phyloP scores from a whole-genome alignment of 75 land plant genomes.

The Picea glauca region DNA sequence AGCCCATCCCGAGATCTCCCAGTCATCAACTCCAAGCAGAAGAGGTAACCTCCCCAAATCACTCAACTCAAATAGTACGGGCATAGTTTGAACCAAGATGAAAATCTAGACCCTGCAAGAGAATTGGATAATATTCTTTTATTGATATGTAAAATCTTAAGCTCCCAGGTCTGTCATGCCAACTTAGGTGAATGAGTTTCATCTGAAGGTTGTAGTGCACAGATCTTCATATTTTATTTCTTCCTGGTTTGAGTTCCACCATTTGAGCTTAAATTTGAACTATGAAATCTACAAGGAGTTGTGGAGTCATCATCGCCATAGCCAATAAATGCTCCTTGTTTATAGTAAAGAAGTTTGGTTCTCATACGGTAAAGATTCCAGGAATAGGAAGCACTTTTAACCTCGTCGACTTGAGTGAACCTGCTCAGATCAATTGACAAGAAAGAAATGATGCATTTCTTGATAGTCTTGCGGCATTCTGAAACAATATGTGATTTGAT shows the following conservation, averaged over 20 bases:
- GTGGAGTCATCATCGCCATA: conserved; percentile 31
- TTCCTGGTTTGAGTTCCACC: conserved; percentile 13
- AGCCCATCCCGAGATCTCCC: too few relatives aligned
- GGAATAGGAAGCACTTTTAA: conserved; percentile 31
- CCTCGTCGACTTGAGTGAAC: conserved; percentile 50
- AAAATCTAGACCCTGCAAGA: too few relatives aligned
- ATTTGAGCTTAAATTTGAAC: conserved; percentile 14
- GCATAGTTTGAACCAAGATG: too few relatives aligned
- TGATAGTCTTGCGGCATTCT: conserved; percentile 38
- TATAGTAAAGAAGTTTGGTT: conserved; percentile 44
- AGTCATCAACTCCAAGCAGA: too few relatives aligned
- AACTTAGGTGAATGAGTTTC: too few relatives aligned
- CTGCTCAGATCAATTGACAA: conserved; percentile 53
- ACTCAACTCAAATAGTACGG: too few relatives aligned
- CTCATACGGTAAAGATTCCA: conserved; percentile 31
- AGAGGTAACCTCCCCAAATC: too few relatives aligned
- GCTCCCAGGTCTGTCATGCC: too few relatives aligned
- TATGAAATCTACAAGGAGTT: conserved; percentile 25
- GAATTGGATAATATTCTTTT: neutral
- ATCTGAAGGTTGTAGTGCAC: too few relatives aligned
- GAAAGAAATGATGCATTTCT: too few relatives aligned
- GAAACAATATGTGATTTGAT: too few relatives aligned
- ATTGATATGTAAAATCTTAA: neutral
- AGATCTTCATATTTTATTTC: conserved; percentile 38
- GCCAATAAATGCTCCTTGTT: conserved; percentile 43